Conservation (phyloP, 441 rosid genomes). For the Corymbia calophylla region DNA sequence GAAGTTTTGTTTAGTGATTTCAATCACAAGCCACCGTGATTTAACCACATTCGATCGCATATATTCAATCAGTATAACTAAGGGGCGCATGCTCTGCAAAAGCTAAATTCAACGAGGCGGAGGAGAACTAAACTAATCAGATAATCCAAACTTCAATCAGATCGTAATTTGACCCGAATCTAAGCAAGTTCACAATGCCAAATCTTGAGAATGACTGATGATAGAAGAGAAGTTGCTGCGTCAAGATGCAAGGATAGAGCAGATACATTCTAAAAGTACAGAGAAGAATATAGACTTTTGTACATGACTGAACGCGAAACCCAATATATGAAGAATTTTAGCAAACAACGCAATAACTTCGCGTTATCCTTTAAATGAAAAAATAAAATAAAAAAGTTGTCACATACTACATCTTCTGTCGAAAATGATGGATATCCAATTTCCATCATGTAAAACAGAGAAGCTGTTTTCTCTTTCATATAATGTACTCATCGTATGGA, state of each 20-base stretch:
- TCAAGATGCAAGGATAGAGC: not conserved
- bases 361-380: not conserved
- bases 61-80: not conserved
- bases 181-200: not conserved
- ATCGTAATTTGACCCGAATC: not conserved
- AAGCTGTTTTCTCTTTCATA: not conserved
- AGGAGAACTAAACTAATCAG: not conserved
- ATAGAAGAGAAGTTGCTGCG: not conserved
- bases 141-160: not conserved
- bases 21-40: not conserved
- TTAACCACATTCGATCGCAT: not conserved
- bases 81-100: not conserved
- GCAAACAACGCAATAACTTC: not conserved
- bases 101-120: not conserved
- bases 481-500: not conserved
- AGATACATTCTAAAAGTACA: not conserved
- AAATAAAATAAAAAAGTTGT: not conserved
- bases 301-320: not conserved
- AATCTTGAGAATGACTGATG: not conserved
- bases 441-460: slow-evolving; percentile 13
- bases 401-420: slow-evolving; percentile 9
- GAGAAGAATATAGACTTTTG: not conserved
- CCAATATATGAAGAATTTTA: not conserved
- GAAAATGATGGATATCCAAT: not conserved
- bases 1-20: not conserved